Base-by-base conservation (phyloP, 2,329 filamentous ascomycete species). In the Phialocephala subalpina region DNA sequence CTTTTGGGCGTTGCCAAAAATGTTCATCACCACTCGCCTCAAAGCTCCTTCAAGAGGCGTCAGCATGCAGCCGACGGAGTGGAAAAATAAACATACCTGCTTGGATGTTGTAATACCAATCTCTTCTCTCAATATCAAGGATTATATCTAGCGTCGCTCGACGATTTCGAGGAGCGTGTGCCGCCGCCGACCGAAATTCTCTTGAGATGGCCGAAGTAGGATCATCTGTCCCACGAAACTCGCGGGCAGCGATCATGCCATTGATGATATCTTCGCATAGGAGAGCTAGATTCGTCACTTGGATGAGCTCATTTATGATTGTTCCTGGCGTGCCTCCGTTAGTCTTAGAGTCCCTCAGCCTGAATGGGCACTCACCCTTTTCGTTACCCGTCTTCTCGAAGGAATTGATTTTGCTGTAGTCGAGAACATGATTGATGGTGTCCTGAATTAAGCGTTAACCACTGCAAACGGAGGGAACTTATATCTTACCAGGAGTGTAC, bases 1-100 rank as follows among this genome's bases (percentile, higher is more conserved):
- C 72, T 89, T 89, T 69, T 89, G 79, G 0, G 87, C 82, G 70
- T 90, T 90, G 4, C 85, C 86, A 49, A 88, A 83, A 0, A 88
- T 72, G 59, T 89, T 89, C 85, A 88, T 87, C 40, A 89, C 82
- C 42, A 89, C 69, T 52, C 73, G 59, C 25, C 70, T 69, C 16
- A 73, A 55, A 4, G 73, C 73, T 18, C 71, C 73, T 63, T 22
- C 3, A 38, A 14, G 8, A 53, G 49, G 25, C 9, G 27, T 53
- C 8, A 47, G 35, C 40, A 25, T 14, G 49, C 20, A 60, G 38
- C 22, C 29, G 7, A 11, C 1, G 36, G 25, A 47, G 25, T 56
- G 27, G 35, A 60, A 52, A 2, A 4, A n/a, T n/a, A n/a, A 9
- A 60, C 60, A 38, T 65, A 70, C 71, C 72, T 49, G 72, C 65